Evolutionary conservation across 192 early-diverging fungal genomes (phyloP), one percentile per base, ranked within the genome.

Genomic region (Coemansia biformis): DNA sequence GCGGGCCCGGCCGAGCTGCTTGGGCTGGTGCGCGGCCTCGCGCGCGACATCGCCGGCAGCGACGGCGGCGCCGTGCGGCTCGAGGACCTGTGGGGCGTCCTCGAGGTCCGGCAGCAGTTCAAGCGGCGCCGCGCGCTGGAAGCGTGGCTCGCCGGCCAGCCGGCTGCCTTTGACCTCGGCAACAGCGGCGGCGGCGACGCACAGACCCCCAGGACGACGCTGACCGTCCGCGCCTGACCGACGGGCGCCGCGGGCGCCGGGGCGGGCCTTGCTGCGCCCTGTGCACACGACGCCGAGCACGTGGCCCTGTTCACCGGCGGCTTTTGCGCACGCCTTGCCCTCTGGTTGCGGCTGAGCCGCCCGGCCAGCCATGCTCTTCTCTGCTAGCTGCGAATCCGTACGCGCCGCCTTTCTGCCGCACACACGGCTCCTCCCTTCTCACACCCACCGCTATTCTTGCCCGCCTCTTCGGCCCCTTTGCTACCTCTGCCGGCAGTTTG

Each of bases 91-190:
- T 83, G 81, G 81, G 59, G 31, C 17, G 29, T 59, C 1, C 54
- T 68, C 4, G 55, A 61, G 26, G 39, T 82, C 17, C 61, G 75
- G 16, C 79, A 82, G 52, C 63, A 79, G 45, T 84, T 79, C 46
- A 67, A 68, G 49, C 72, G 54, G 0, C 53, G 51, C 8, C 16
- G 23, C 7, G 42, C 39, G 0, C 51, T 83, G 54, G 38, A 60
- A 36, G 23, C 43, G 23, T 71, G 66, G 68, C 63, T 65, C 49
- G 23, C 16, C 13, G 19, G 14, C 2, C 34, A 36, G 15, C 11
- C 46, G 19, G 24, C 21, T 35, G 4, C 37, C 18, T 7, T 19
- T 23, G 29, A 31, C 45, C 22, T 10, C 30, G n/a, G n/a, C n/a
- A 13, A 23, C 29, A 9, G 22, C 22, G 17, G 17, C 24, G n/a